Base-by-base conservation (phyloP, 2,329 filamentous ascomycete species). In the Paramyrothecium sp. region DNA sequence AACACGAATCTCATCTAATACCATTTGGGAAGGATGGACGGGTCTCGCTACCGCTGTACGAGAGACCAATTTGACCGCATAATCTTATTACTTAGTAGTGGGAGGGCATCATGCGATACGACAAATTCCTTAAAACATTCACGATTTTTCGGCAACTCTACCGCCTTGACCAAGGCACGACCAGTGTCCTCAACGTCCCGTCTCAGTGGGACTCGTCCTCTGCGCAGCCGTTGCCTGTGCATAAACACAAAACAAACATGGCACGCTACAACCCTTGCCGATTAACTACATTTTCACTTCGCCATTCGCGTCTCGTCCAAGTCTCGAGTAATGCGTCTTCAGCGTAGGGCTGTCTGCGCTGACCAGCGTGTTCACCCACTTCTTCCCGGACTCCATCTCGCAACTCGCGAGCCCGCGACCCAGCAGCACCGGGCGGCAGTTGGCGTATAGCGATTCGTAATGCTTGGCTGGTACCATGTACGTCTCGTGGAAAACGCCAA, bases 401-500 rank as follows among this genome's bases (percentile, higher is more conserved):
- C 65, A 64, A 55, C 58, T 64, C 20, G 71, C 65, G 10, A 63
- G 58, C 0, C 65, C 63, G 3, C 61, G 61, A 2, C 73, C 77
- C 53, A 79, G 56, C 41, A 78, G 54, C 4, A 69, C 58, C 1
- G 76, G 76, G 54, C 63, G 68, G 61, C 74, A 76, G 58, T 81
- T 78, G 8, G 74, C 60, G 62, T 84, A 84, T 21, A 85, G 71
- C 2, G 71, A 78, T 75, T 86, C 83, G 68, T 80, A 83, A 10
- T 70, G 69, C 3, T 75, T 72, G 3, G 69, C 67, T 1, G 75
- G 74, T 5, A 78, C 76, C 23, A 74, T 69, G 60, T 80, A 85
- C 0, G 78, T 75, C 74, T 86, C 83, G 64, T 87, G 83, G 58
- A 74, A 85, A 60, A 85, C 79, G 5, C 75, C 75, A 22, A 85